Conservation (phyloP, 257 asterid species). For the Fraxinus anomala region DNA sequence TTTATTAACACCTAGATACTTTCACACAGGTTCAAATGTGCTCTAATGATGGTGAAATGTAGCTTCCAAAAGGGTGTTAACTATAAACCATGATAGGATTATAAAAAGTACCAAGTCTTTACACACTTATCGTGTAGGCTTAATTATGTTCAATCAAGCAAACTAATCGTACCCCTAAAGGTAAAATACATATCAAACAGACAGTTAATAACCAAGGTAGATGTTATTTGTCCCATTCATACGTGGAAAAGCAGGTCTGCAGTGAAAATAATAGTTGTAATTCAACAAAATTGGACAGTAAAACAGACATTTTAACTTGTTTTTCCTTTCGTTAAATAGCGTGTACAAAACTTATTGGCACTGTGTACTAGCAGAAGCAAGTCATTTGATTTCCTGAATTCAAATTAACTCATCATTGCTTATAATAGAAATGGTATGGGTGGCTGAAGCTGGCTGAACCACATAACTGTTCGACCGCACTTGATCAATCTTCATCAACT, state of each 20-base stretch:
- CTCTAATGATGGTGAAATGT: no score
- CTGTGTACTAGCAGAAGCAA: background rate
- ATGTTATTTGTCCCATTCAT: background rate
- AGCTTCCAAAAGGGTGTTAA: no score
- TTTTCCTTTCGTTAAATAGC: background rate
- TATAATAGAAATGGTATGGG: background rate
- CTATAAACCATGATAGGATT: no score
- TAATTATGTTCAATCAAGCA: no score
- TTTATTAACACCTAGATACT: no score
- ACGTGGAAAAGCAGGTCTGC: background rate
- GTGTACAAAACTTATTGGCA: no score
- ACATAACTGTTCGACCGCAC: background rate
- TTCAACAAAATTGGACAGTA: background rate
- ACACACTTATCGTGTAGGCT: no score
- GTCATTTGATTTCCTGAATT: background rate
- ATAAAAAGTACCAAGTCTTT: no score
- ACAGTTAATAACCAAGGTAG: background rate
- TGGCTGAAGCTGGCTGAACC: background rate
- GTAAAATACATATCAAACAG: background rate
- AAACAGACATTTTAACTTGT: background rate
- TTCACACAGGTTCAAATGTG: no score
- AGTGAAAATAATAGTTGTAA: background rate
- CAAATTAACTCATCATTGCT: background rate
- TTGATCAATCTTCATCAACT: background rate
- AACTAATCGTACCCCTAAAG: no score